Evolutionary conservation across 2,329 filamentous ascomycete genomes (phyloP), one percentile per base, ranked within the genome.

Genomic region (Ceratocystis albifundus): DNA sequence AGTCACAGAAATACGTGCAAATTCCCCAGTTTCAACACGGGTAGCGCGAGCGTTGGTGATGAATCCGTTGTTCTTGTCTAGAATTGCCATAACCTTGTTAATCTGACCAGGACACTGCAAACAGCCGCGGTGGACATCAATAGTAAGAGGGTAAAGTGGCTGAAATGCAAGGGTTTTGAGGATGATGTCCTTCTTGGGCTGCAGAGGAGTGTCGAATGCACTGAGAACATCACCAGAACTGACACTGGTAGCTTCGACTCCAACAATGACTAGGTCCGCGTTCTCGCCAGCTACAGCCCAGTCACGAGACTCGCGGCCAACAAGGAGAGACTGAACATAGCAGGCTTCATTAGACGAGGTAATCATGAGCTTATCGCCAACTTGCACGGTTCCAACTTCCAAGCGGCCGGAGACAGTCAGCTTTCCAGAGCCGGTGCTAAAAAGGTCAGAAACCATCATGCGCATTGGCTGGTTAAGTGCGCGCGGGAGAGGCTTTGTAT

Each of bases 251-350:
- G 89, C 83, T 71, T 97, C 93, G 72, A 96, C 90, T 70, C 93
- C 88, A 7, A 85, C 81, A 62, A 99, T 80, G 70, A 95, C 88
- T n/a, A 99, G 78, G 0, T 86, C 87, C 17, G 89, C 84, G 68
- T 94, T 96, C 72, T 97, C 90, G 0, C 93, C 93, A 0, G 93
- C 92, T 15, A 96, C 91, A 0, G 89, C 90, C 90, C 91, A 99
- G 68, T 96, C 91, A 12, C 82, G 83, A 0, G 83, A 77, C 63
- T 88, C 83, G 25, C 84, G 82, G 73, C 93, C 88, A 8, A 91
- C 82, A 73, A 94, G 87, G 61, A 99, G 80, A 2, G 84, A 87
- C 73, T 93, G 96, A 74, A 97, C 82, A 63, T 84, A 85, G 0
- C 90, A 92, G 46, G 83, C 87, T 73, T 96, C 88, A n/a, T 36